Base-by-base conservation (phyloP, 148 eudicot genomes). In the Tetragonia tetragonoides region DNA sequence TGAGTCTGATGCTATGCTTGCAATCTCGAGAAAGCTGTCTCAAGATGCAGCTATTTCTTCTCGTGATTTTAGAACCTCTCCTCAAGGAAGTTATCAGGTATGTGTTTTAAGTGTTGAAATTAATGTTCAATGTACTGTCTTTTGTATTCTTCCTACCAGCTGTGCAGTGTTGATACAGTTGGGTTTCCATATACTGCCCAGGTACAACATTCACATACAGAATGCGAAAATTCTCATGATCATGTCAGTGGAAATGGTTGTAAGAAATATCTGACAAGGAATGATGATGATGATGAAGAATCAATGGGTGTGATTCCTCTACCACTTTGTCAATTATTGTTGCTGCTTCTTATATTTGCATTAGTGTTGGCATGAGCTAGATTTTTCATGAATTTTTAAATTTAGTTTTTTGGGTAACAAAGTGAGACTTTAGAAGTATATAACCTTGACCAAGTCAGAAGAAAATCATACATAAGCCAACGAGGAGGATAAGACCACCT, bases 71-170 rank as follows among this genome's bases (percentile, higher is more conserved):
- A 86, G 77, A 84, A 72, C 63, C 54, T 78, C 47, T 77, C 77
- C 65, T 6, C 71, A 71, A 65, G 47, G 68, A 34, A 44, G 67
- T 41, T 42, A 10, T 68, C 87, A 79, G 90, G 90, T 85, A 80
- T 57, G 67, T 51, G 51, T 76, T 11, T 41, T 62, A 37, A 75
- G 21, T 34, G 14, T 68, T 41, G 47, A 41, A 17, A 37, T 28
- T 34, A 17, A 14, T 17, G 20, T 47, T 20, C 37, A 17, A 11
- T 10, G 37, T 66, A 63, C 24, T 74, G 47, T 4, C 24, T 47
- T 66, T 20, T 64, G 66, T 24, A 38, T 71, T 72, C 21, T 49
- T 77, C 66, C 42, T 18, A 34, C 46, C 39, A 44, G 57, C 47
- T 17, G 51, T 57, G 40, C 65, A 42, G 51, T 67, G 38, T 75